Conservation (phyloP, 306 rosid species). For the Sindora glabra region DNA sequence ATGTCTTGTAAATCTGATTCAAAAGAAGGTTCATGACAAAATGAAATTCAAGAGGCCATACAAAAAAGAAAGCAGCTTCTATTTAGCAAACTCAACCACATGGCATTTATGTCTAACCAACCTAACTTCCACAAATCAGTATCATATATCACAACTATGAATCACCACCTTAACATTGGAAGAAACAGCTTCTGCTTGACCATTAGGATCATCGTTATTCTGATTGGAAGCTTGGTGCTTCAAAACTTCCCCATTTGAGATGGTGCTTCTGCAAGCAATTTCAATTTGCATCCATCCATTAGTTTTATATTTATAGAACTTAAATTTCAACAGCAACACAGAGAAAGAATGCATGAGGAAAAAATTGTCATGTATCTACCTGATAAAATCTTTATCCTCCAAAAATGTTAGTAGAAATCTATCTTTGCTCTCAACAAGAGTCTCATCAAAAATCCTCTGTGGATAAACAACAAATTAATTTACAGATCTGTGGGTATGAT, state of each 20-base stretch:
- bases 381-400: slow-evolving; percentile 37
- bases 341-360: background rate
- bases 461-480: slow-evolving; percentile 16
- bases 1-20: background rate
- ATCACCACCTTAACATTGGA: slow-evolving; percentile 59
- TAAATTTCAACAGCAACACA: background rate
- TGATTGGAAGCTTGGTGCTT: slow-evolving; percentile 37
- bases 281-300: background rate
- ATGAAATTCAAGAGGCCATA: background rate
- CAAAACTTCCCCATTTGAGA: slow-evolving; percentile 52
- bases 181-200: slow-evolving; percentile 24
- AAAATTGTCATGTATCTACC: slow-evolving; percentile 27
- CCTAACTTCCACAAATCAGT: background rate
- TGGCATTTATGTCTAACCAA: background rate
- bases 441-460: slow-evolving; percentile 82
- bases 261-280: slow-evolving; percentile 45
- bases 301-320: background rate
- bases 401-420: slow-evolving; percentile 66
- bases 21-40: background rate
- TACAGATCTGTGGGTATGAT: slow-evolving; percentile 2
- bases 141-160: background rate
- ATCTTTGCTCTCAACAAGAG: slow-evolving; percentile 71
- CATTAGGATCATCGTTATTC: slow-evolving; percentile 13
- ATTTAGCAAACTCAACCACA: background rate
- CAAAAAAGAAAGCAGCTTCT: background rate